Percentiles rank a stretch among this genome's conserved stretches.
Conservation (phyloP, 2,329 filamentous ascomycete species). For the Sphaerostilbella broomeana region DNA sequence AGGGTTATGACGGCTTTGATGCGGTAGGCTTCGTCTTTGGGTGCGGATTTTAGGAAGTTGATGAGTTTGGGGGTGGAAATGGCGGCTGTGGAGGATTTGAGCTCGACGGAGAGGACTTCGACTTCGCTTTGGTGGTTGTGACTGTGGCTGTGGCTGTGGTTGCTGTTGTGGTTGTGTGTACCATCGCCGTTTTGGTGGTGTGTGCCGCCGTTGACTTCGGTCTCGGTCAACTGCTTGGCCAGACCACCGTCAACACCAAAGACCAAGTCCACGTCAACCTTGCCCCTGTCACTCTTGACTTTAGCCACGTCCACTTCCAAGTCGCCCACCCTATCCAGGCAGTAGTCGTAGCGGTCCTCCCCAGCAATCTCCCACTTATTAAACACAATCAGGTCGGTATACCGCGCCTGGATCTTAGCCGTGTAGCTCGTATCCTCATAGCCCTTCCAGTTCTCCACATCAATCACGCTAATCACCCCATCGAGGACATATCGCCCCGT, state of each 20-base stretch:
- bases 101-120: constrained; percentile 78
- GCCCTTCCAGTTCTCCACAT: constrained; percentile 91
- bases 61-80: constrained; percentile 58
- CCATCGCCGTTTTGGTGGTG: constrained; percentile 28
- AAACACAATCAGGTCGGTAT: constrained; percentile 84
- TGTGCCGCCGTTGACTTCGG: constrained; percentile 23
- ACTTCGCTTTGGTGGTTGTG: constrained; percentile 73
- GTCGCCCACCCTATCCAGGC: constrained; percentile 71
- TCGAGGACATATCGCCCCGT: constrained; percentile 68
- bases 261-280: constrained; percentile 70
- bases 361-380: constrained; percentile 84
- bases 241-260: constrained; percentile 84
- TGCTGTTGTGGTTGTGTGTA: constrained; percentile 28
- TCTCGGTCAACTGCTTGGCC: constrained; percentile 48
- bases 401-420: constrained; percentile 77
- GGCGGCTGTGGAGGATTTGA: constrained; percentile 39
- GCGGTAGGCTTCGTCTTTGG: constrained; percentile 91
- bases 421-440: constrained; percentile 90
- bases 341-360: constrained; percentile 69
- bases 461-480: constrained; percentile 82
- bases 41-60: constrained; percentile 61
- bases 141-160: constrained; percentile 35
- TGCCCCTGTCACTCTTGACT: constrained; percentile 78
- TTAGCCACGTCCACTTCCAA: constrained; percentile 73
- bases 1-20: constrained; percentile 69